phyloP scores from a whole-genome alignment of 768 basidiomycete genomes.

The Russula ochroleuca region DNA sequence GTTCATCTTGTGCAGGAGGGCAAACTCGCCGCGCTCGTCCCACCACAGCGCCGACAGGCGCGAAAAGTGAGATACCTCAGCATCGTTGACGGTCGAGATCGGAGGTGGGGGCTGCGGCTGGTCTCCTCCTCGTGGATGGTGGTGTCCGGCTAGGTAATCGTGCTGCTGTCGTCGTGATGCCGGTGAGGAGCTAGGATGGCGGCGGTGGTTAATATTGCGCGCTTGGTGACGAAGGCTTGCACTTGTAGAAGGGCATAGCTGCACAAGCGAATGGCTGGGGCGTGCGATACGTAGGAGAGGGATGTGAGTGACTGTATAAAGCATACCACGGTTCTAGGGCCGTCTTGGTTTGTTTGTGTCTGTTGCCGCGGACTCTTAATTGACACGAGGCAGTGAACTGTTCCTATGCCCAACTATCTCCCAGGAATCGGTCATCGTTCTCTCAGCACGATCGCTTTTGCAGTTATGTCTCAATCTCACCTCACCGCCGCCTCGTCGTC shows the following conservation, averaged over 20 bases:
- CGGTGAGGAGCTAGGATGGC: neutral
- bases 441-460: neutral
- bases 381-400: too few relatives aligned
- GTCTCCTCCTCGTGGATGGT: neutral
- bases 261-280: neutral
- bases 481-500: neutral
- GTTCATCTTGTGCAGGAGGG: conserved; percentile 90
- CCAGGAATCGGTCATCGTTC: too few relatives aligned
- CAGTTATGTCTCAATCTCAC: neutral
- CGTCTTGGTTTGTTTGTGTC: neutral
- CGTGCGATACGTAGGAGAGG: neutral
- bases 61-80: conserved; percentile 88
- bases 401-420: too few relatives aligned
- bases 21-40: conserved; percentile 91
- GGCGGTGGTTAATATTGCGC: neutral
- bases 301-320: neutral
- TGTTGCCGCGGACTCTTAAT: too few relatives aligned
- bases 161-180: neutral
- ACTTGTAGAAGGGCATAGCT: neutral
- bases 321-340: neutral
- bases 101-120: neutral
- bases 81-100: conserved; percentile 57
- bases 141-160: neutral
- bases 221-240: neutral
- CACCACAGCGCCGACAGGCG: conserved; percentile 90